Base-by-base conservation (phyloP, 371 early-diverging fungal genomes). In the Mucor plumbeus region DNA sequence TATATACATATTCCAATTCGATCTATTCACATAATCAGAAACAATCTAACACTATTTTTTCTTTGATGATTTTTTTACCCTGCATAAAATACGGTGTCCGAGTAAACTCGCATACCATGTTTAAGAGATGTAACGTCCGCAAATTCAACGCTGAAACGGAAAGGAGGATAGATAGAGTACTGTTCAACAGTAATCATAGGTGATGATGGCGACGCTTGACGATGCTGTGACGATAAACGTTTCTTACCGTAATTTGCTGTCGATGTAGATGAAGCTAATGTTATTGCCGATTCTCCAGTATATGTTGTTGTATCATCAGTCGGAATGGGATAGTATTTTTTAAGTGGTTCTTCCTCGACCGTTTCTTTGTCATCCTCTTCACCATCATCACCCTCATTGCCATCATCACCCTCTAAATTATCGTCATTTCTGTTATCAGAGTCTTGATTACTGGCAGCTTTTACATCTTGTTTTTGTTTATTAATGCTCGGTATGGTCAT, bases 1-100 rank as follows among this genome's bases (percentile, higher is more conserved):
- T n/a, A 88, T 81, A 44, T 85, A 84, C 68, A 86, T 73, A 50
- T 85, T 84, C 88, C 88, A 88, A 53, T 77, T 77, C 14, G 88
- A 88, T 36, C 87, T 87, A 74, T 53, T 34, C 26, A 61, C 47
- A 19, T 39, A 17, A 35, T 8, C 13, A 0, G 13, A 14, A 8
- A 59, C n/a, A 19, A 33, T 26, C 10, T n/a, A 14, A 19, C 7
- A 5, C 3, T 15, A 15, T 14, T 35, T 9, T n/a, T 31, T 56
- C n/a, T 15, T 15, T n/a, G 33, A 58, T 26, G 26, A 33, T 39
- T 31, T 10, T 5, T 53, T 71, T 77, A 85, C 85, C 88, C 88
- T 26, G 84, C 86, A 64, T 88, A 86, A 56, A 86, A 88, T 11
- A 88, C 69, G 0, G 74, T 69, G n/a, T 82, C 77, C 2, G 86